A percentile compares a stretch with the other conserved stretches of the same genome.
These are phyloP conservation scores for Albugo laibachii DNA, from an alignment of 352 stramenopile genomes.

Conservation along the genomic window DNA sequence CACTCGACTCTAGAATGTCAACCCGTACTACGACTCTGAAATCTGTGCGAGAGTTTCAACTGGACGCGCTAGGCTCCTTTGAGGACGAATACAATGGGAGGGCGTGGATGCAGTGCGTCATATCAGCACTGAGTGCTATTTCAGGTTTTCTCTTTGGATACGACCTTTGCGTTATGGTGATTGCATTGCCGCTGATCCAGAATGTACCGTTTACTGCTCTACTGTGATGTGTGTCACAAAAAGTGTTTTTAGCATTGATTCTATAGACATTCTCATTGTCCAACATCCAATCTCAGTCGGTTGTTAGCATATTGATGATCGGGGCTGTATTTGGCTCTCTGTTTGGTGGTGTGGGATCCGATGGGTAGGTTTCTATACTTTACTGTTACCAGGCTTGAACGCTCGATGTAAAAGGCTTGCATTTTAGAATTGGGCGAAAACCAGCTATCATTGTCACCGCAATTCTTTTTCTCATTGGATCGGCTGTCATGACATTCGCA, in stretches of 20 bases:
- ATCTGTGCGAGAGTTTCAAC: no score
- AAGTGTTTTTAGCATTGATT: neutral
- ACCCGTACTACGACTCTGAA: no score
- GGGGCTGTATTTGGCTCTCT: slow-evolving; percentile 42
- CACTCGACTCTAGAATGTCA: no score
- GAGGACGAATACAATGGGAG: no score
- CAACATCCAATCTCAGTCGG: slow-evolving; percentile 20
- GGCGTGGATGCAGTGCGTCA: slow-evolving; percentile 16
- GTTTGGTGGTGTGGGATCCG: slow-evolving; percentile 22
- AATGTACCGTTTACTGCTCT: slow-evolving; percentile 6
- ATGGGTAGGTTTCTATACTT: slow-evolving; percentile 15
- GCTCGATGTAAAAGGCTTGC: neutral
- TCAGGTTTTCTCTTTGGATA: slow-evolving; percentile 60
- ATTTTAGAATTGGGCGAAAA: slow-evolving; percentile 29
- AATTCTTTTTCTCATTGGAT: slow-evolving; percentile 31
- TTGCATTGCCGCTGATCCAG: slow-evolving; percentile 44
- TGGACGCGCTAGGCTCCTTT: no score
- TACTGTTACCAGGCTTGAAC: neutral
- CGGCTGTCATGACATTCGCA: slow-evolving; percentile 46
- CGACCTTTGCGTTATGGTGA: slow-evolving; percentile 56
- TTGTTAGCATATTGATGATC: slow-evolving; percentile 54
- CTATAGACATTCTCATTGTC: slow-evolving; percentile 28
- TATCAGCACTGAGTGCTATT: slow-evolving; percentile 38
- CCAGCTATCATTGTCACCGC: slow-evolving; percentile 36
- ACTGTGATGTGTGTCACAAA: neutral